phyloP scores from a whole-genome alignment of 345 rosid genomes.

The Draba incana region DNA sequence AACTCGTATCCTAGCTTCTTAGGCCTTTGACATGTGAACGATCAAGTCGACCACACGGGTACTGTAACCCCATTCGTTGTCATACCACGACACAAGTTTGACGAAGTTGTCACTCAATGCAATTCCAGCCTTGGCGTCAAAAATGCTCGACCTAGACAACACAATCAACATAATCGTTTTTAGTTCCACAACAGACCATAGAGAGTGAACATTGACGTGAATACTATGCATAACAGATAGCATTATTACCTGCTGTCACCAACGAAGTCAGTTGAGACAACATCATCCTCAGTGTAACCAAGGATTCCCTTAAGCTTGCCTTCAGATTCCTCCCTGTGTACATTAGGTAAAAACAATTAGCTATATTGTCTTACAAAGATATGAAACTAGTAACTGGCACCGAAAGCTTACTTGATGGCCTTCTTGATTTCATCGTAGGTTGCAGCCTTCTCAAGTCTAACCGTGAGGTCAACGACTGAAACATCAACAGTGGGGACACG shows the following conservation, averaged over 20 bases:
- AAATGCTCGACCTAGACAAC: constrained; percentile 80
- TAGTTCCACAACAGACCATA: background rate
- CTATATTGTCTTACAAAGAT: background rate
- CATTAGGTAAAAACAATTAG: background rate
- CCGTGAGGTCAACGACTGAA: constrained; percentile 90
- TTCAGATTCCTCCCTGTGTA: constrained; percentile 68
- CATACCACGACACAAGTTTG: constrained; percentile 85
- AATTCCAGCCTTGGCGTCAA: constrained; percentile 92
- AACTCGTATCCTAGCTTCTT: constrained; percentile 21
- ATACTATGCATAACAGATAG: background rate
- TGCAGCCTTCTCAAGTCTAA: constrained; percentile 71
- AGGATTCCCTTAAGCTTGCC: constrained; percentile 82
- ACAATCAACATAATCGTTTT: background rate
- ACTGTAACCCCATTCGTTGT: constrained; percentile 97
- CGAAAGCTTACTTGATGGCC: constrained; percentile 60
- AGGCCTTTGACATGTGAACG: constrained; percentile 58
- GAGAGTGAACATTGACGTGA: no score
- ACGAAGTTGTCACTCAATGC: constrained; percentile 70
- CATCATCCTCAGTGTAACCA: constrained; percentile 86
- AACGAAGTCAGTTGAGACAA: constrained; percentile 81
- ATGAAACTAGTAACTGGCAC: background rate
- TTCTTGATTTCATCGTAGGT: constrained; percentile 73
- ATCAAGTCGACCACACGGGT: constrained; percentile 82
- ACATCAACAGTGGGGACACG: constrained; percentile 93
- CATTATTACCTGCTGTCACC: constrained; percentile 68